Base-by-base conservation (phyloP, 352 stramenopile species). In the Phytophthora sansomeana region DNA sequence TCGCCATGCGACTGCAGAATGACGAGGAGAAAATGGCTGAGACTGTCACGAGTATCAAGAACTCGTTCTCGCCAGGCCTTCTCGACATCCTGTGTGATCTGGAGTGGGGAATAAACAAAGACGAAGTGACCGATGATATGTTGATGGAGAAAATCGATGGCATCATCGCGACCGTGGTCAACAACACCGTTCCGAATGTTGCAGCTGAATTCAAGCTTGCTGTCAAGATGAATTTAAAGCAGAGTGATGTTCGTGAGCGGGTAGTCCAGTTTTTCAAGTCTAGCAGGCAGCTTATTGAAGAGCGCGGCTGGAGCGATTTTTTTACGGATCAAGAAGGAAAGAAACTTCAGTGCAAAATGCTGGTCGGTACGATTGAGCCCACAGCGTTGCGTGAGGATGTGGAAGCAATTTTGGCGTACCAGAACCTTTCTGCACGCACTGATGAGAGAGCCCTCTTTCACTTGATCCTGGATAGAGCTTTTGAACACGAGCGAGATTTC, bases 311-410 rank as follows among this genome's bases (percentile, higher is more conserved):
- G 42, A 13, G 19, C 16, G 33, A 32, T 1, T 63, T 54, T 6
- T 63, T 63, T 16, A 49, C 17, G 13, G 41, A 63, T n/a, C 16
- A 55, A 4, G 55, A 63, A 30, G 55, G 32, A 2, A 48, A 55
- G 43, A 49, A 49, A 24, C 14, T 38, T 1, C 38, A 49, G 43
- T 48, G 55, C 11, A 53, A 53, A 21, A 53, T 62, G 41, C 32
- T n/a, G 32, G 32, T 30, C 26, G 44, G 44, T 51, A 10, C 44
- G 9, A 16, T 51, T 7, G 26, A 51, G 16, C 26, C n/a, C n/a
- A n/a, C n/a, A n/a, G n/a, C n/a, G n/a, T n/a, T n/a, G n/a, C n/a
- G n/a, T n/a, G n/a, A 33, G 21, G 24, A 38, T 6, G 24, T 51
- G 32, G 11, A 21, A 36, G 24, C 44, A 30, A 36, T 51, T 36